Evolutionary conservation across 768 basidiomycete species (phyloP).

Genomic region (Leccinum truebloodii): DNA sequence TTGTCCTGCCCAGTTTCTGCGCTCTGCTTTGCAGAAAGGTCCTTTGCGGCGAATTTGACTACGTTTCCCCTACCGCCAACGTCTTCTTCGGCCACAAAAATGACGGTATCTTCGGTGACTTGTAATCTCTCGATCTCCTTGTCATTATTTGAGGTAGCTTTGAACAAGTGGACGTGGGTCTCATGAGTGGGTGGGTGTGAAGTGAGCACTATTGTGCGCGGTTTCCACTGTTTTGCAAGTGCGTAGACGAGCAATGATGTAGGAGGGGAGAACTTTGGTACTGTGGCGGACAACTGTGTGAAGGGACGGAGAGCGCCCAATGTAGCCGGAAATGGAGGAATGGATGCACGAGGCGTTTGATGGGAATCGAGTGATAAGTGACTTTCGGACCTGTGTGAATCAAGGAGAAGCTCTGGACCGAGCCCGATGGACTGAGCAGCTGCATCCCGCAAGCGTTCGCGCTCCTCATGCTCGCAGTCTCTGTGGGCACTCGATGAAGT

Average conservation of each 20-base stretch:
- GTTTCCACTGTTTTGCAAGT: constrained; percentile 72
- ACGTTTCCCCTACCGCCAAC: constrained; percentile 50
- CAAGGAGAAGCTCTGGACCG: constrained; percentile 50
- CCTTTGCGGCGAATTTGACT: constrained; percentile 67
- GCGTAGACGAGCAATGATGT: constrained; percentile 72
- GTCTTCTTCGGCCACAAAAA: constrained; percentile 66
- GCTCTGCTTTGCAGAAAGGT: constrained; percentile 47
- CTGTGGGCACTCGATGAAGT: constrained; percentile 19
- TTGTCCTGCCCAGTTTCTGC: constrained; percentile 15
- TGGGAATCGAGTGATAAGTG: constrained; percentile 21
- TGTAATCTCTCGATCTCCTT: constrained; percentile 72
- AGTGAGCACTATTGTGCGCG: constrained; percentile 60
- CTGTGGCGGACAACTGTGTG: constrained; percentile 48
- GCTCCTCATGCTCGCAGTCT: constrained; percentile 70
- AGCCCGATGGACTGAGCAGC: constrained; percentile 80
- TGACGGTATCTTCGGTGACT: constrained; percentile 75
- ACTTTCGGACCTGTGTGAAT: constrained; percentile 26
- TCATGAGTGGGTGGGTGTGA: constrained; percentile 38
- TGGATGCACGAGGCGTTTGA: constrained; percentile 3
- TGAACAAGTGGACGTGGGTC: constrained; percentile 74
- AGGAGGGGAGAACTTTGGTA: constrained; percentile 71
- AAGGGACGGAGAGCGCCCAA: constrained; percentile 51
- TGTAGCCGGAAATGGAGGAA: constrained; percentile 67
- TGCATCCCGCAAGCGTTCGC: constrained; percentile 70
- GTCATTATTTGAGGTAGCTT: constrained; percentile 56